These are phyloP conservation scores for Gracilaria vermiculophylla DNA, from an alignment of 23 red algal species.

Conservation along the genomic window DNA sequence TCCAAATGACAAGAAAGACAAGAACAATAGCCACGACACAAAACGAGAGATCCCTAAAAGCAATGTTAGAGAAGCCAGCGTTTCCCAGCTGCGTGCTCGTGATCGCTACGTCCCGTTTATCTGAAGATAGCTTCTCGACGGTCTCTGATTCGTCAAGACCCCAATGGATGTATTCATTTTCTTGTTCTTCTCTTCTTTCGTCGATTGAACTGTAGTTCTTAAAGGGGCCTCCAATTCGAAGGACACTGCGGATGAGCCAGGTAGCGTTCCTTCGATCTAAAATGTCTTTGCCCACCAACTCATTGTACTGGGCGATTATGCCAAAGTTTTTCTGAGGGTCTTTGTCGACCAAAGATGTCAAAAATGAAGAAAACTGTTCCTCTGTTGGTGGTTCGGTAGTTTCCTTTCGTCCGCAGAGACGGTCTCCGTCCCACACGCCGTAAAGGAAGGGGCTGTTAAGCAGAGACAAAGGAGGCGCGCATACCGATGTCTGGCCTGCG, in stretches of 20 bases:
- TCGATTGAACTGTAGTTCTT: neutral
- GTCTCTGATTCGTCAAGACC: neutral
- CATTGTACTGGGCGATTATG: neutral
- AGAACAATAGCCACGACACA: conserved; percentile 51
- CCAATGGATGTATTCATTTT: conserved; percentile 16
- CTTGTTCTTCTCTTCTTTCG: neutral
- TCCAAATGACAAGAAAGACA: conserved; percentile 63
- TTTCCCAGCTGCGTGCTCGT: neutral
- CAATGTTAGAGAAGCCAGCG: conserved; percentile 3
- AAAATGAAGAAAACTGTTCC: conserved; percentile 6
- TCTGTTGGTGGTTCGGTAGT: neutral
- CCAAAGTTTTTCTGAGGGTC: neutral
- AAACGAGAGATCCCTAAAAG: conserved; percentile 47
- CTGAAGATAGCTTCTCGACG: neutral
- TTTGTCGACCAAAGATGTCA: neutral
- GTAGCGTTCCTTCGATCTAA: neutral
- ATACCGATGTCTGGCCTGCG: neutral
- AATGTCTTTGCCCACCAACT: conserved; percentile 25
- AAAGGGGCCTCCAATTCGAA: conserved; percentile 29
- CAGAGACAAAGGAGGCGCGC: neutral
- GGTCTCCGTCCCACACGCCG: neutral
- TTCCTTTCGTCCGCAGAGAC: conserved; percentile 28
- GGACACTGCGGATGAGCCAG: conserved; percentile 14
- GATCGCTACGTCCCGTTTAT: neutral
- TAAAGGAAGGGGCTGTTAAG: conserved; percentile 20